Conservation (phyloP, 1,284 basidiomycete species). For the Malassezia globosa region DNA sequence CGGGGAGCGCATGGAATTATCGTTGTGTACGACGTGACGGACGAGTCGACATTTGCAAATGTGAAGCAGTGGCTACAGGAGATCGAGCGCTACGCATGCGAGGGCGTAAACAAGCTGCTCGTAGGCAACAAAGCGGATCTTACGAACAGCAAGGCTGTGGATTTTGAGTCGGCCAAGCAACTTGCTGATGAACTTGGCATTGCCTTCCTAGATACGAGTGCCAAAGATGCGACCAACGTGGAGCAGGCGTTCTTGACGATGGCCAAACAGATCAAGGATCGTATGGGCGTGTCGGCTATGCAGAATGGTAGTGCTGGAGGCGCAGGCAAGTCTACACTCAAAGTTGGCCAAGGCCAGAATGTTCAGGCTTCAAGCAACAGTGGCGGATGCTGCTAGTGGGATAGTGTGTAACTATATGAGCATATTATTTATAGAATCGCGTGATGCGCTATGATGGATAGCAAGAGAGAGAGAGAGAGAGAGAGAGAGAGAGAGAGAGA, state of each 20-base stretch:
- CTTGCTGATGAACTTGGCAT: conserved; percentile 47
- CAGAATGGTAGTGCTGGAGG: conserved; percentile 30
- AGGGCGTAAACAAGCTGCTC: conserved; percentile 94
- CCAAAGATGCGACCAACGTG: conserved; percentile 50
- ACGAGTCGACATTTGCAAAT: conserved; percentile 80
- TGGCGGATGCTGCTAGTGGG: conserved; percentile 46
- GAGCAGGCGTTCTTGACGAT: conserved; percentile 51
- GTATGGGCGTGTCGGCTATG: conserved; percentile 44
- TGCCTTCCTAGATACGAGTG: conserved; percentile 50
- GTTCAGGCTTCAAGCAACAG: conserved; percentile 33
- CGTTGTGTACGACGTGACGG: conserved; percentile 98
- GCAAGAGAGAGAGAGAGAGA: background rate
- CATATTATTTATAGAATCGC: background rate
- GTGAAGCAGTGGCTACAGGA: conserved; percentile 99
- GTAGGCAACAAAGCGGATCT: conserved; percentile 98
- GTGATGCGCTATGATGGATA: background rate
- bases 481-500: too few species aligned
- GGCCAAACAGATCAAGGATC: conserved; percentile 49
- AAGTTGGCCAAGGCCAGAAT: conserved; percentile 44
- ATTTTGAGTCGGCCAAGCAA: conserved; percentile 88
- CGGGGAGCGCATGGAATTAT: conserved; percentile 88
- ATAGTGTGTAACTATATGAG: background rate
- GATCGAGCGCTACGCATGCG: conserved; percentile 96
- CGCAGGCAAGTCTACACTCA: conserved; percentile 39
- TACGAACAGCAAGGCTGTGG: conserved; percentile 96